phyloP scores from a whole-genome alignment of 2,329 filamentous ascomycete species.

The Cordyceps fumosorosea region DNA sequence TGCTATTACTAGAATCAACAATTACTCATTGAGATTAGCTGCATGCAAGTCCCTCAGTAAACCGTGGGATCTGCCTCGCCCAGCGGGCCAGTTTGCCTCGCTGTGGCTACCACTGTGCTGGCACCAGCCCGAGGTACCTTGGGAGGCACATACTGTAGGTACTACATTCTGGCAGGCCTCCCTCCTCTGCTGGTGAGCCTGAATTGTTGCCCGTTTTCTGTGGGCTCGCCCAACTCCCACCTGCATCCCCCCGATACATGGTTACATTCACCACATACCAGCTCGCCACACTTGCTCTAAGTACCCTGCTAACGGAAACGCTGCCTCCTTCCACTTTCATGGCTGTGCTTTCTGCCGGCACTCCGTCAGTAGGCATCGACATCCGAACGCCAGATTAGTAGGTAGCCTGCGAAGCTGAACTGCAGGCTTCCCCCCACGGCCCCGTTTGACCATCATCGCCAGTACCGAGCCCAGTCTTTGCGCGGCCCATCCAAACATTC shows the following conservation, averaged over 20 bases:
- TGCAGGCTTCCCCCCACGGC: not conserved
- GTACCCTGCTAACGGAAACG: not conserved
- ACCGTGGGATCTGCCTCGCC: slow-evolving; percentile 1
- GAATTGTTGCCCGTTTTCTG: not conserved
- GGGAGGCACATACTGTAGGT: too few species aligned
- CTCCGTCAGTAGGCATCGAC: not conserved
- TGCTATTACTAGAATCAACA: not conserved
- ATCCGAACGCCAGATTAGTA: not conserved
- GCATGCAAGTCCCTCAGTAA: not conserved
- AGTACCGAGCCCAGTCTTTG: not conserved
- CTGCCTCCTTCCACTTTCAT: not conserved
- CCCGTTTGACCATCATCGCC: not conserved
- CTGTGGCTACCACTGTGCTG: not conserved
- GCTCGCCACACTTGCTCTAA: not conserved
- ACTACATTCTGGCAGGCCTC: too few species aligned
- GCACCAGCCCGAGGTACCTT: not conserved
- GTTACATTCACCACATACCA: not conserved
- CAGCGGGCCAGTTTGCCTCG: slow-evolving; percentile 3
- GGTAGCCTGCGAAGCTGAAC: slow-evolving; percentile 5
- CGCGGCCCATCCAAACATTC: not conserved
- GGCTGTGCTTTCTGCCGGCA: not conserved
- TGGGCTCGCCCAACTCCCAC: not conserved
- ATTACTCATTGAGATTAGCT: not conserved
- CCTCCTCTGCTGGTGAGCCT: too few species aligned
- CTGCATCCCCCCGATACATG: not conserved